Conservation (phyloP, 768 basidiomycete species). For the Lactifluus echinatus region DNA sequence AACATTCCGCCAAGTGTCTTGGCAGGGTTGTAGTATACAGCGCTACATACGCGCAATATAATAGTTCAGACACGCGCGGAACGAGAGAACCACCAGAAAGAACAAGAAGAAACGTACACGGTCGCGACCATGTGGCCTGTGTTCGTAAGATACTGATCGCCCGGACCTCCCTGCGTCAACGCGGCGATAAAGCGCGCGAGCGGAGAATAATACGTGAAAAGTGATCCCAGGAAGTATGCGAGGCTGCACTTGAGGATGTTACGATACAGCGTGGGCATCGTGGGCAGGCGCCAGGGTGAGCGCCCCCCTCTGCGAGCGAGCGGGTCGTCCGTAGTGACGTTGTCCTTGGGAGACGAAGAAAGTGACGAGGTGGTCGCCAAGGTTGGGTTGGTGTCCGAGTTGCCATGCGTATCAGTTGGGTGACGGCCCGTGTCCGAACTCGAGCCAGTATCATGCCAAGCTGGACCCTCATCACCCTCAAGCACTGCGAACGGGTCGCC, state of each 20-base stretch:
- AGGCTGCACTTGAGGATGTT: conserved; percentile 88
- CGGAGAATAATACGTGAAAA: conserved; percentile 84
- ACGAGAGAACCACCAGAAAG: not conserved
- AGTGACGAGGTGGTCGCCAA: not conserved
- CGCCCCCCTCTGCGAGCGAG: not conserved
- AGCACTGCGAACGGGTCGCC: not conserved
- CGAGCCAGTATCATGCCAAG: not conserved
- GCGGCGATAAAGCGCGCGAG: conserved; percentile 65
- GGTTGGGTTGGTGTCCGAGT: not conserved
- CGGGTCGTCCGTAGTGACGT: not conserved
- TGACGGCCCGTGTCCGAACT: not conserved
- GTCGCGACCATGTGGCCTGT: conserved; percentile 91
- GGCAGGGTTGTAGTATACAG: conserved; percentile 88
- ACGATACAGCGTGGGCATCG: conserved; percentile 43
- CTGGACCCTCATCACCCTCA: not conserved
- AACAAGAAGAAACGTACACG: conserved; percentile 44
- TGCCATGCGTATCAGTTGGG: not conserved
- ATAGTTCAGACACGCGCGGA: not conserved
- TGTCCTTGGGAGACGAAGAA: not conserved
- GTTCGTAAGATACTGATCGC: conserved; percentile 48
- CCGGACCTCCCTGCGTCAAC: conserved; percentile 42
- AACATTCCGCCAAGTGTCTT: conserved; percentile 91
- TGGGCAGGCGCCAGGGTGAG: conserved; percentile 25
- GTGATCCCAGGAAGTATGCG: conserved; percentile 80
- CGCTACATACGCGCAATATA: conserved; percentile 35